Conservation (phyloP, 2,329 filamentous ascomycete species). For the Leptodontidium sp. region DNA sequence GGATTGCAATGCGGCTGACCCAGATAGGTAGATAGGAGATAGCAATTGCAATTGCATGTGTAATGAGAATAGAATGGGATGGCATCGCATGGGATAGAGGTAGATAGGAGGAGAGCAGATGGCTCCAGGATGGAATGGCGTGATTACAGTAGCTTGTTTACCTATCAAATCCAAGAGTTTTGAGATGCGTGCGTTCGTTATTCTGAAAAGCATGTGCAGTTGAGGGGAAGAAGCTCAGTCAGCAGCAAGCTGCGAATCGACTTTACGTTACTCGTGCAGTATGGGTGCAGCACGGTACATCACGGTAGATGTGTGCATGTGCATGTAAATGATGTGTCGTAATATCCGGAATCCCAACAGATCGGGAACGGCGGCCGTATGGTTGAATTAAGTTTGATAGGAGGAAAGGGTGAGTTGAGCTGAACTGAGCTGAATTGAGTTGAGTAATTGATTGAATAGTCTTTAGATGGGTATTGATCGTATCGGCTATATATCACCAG, state of each 20-base stretch:
- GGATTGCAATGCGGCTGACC: neutral
- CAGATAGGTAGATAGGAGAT: conserved; percentile 1
- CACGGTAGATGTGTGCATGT: neutral
- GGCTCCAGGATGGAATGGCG: neutral
- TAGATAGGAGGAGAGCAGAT: too few relatives aligned
- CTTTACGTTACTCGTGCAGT: neutral
- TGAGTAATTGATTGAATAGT: neutral
- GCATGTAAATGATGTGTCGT: neutral
- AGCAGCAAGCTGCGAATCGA: too few relatives aligned
- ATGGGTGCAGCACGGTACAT: neutral
- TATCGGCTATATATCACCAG: conserved; percentile 4
- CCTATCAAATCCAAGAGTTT: neutral
- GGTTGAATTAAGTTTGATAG: neutral
- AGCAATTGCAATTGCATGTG: neutral
- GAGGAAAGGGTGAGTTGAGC: neutral
- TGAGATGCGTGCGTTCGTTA: neutral
- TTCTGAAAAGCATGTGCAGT: conserved; percentile 4
- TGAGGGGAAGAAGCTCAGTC: neutral
- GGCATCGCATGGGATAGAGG: too few relatives aligned
- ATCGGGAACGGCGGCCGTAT: neutral
- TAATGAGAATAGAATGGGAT: conserved; percentile 10
- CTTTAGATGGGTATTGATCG: neutral
- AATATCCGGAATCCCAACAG: conserved; percentile 6
- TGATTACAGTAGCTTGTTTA: neutral
- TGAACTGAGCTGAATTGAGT: neutral